Conservation (phyloP, 371 early-diverging fungal genomes). For the Mucor irregularis region DNA sequence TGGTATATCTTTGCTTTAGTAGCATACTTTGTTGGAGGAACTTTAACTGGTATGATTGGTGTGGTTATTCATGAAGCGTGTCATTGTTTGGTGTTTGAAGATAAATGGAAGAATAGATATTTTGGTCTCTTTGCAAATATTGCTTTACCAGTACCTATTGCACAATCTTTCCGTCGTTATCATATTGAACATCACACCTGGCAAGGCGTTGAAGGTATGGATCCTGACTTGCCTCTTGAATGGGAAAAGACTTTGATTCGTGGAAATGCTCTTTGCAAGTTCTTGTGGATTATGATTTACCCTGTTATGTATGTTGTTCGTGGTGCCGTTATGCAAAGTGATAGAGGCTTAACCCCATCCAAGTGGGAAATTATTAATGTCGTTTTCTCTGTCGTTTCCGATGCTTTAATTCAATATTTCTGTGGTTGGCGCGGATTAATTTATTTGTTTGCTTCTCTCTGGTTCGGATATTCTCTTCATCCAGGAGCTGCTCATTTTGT, state of each 20-base stretch:
- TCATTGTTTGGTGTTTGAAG: constrained; percentile 78
- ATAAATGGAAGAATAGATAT: constrained; percentile 75
- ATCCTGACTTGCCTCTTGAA: constrained; percentile 93
- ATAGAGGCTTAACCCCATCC: constrained; percentile 64
- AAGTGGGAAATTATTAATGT: constrained; percentile 85
- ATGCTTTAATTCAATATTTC: constrained; percentile 55
- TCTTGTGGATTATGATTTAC: constrained; percentile 85
- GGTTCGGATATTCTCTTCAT: constrained; percentile 91
- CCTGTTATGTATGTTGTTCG: constrained; percentile 91
- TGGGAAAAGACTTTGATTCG: constrained; percentile 83
- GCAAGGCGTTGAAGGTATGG: constrained; percentile 94
- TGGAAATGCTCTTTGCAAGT: constrained; percentile 73
- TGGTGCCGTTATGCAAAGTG: constrained; percentile 71
- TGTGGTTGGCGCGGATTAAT: constrained; percentile 72
- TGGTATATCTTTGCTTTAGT: constrained; percentile 58
- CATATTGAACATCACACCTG: constrained; percentile 97
- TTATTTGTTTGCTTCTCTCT: constrained; percentile 80
- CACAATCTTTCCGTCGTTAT: constrained; percentile 88
- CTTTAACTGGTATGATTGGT: constrained; percentile 75
- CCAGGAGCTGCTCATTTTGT: constrained; percentile 97
- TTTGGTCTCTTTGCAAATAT: constrained; percentile 86
- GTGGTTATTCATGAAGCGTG: constrained; percentile 92
- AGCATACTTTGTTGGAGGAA: constrained; percentile 85
- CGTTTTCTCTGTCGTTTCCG: constrained; percentile 63
- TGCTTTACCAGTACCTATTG: constrained; percentile 79